phyloP scores from a whole-genome alignment of 176 grass and related monocot species.

The Aegilops bicornis region DNA sequence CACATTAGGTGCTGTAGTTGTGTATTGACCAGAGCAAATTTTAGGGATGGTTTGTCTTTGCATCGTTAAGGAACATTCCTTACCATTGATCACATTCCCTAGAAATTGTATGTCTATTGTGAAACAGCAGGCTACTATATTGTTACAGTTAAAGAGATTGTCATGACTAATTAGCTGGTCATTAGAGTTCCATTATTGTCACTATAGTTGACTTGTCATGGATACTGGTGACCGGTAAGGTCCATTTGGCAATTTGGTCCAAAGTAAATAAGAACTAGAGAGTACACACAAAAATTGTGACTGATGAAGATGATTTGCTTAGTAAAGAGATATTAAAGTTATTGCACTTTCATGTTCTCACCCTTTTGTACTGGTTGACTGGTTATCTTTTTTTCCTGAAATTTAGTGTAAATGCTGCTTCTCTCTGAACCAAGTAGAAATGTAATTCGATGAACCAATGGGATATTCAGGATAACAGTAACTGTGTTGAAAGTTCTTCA shows the following conservation, averaged over 20 bases:
- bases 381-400: neutral
- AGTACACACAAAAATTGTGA: neutral
- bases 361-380: neutral
- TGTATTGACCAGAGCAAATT: no score
- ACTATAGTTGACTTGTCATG: neutral
- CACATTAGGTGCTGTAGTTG: no score
- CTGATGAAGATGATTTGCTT: no score
- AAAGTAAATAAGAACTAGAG: neutral
- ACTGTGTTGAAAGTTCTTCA: neutral
- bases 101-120: neutral
- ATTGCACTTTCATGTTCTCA: neutral
- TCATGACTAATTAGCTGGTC: neutral
- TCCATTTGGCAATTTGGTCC: neutral
- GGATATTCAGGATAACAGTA: neutral
- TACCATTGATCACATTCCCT: neutral
- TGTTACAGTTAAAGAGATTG: neutral
- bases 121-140: neutral
- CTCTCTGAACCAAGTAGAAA: neutral
- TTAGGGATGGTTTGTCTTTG: no score
- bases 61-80: no score
- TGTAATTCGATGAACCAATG: neutral
- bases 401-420: neutral
- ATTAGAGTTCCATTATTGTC: neutral
- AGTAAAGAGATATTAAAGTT: neutral
- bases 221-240: neutral